Conservation (phyloP, 2,329 filamentous ascomycete species). For the Purpureocillium lavendulum region DNA sequence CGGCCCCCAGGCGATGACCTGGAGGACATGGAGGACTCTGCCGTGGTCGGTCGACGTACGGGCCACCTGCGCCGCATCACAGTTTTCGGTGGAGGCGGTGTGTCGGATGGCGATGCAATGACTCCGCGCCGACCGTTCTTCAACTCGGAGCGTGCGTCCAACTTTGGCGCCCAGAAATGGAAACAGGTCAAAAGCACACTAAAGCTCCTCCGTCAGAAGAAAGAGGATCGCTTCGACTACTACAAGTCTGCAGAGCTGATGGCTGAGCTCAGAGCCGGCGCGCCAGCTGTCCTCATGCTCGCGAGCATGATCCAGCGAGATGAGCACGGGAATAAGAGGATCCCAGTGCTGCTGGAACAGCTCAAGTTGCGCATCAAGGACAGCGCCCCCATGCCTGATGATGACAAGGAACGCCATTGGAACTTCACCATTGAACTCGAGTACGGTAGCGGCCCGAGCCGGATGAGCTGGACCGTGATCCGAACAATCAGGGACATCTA, state of each 20-base stretch:
- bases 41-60: constrained; percentile 38
- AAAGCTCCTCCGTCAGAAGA: constrained; percentile 70
- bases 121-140: constrained; percentile 50
- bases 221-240: constrained; percentile 83
- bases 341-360: constrained; percentile 91
- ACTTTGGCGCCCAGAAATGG: constrained; percentile 78
- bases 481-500: constrained; percentile 83
- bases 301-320: constrained; percentile 98
- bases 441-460: constrained; percentile 88
- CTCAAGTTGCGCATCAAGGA: constrained; percentile 82
- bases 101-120: constrained; percentile 54
- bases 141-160: constrained; percentile 59
- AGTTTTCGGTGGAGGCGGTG: constrained; percentile 55
- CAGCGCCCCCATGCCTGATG: constrained; percentile 60
- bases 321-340: constrained; percentile 89
- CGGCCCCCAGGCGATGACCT: constrained; percentile 39
- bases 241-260: constrained; percentile 94
- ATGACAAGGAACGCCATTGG: constrained; percentile 62
- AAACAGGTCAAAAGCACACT: constrained; percentile 85
- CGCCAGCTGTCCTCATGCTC: constrained; percentile 85
- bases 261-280: constrained; percentile 86
- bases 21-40: constrained; percentile 44
- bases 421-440: constrained; percentile 89
- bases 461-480: constrained; percentile 94
- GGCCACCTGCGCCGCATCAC: constrained; percentile 60